Conservation (phyloP, 2,329 filamentous ascomycete genomes). For the Pyrenochaeta sp. region DNA sequence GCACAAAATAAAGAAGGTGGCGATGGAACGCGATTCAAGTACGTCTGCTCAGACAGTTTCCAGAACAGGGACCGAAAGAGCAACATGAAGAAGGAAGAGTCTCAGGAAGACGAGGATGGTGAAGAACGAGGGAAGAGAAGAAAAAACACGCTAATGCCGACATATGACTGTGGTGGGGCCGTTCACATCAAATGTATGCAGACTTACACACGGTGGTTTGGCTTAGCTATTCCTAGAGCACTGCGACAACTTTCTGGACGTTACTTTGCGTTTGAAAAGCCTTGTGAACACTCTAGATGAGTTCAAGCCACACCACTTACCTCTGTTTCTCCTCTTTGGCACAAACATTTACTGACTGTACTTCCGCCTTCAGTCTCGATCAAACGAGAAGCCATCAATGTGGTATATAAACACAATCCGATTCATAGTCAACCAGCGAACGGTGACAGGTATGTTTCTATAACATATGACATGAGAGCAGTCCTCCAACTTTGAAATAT, state of each 20-base stretch:
- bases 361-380: conserved; percentile 28
- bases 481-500: neutral
- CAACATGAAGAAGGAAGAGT: conserved; percentile 33
- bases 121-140: conserved; percentile 9
- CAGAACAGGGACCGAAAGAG: conserved; percentile 40
- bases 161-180: conserved; percentile 45
- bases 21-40: conserved; percentile 44
- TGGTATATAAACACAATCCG: conserved; percentile 48
- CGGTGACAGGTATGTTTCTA: conserved; percentile 28
- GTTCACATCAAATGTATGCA: conserved; percentile 39
- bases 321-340: neutral
- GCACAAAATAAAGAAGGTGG: conserved; percentile 37
- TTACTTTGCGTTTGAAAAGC: neutral
- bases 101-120: conserved; percentile 17
- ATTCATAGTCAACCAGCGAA: conserved; percentile 35
- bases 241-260: neutral
- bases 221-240: neutral
- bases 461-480: neutral
- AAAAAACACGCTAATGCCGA: conserved; percentile 18
- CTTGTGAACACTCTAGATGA: neutral
- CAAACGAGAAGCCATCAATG: conserved; percentile 44
- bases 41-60: conserved; percentile 45
- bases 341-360: neutral
- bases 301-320: neutral
- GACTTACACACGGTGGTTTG: neutral